Percentiles rank a stretch among this genome's conserved stretches.
Evolutionary conservation across 345 rosid species (phyloP).

Genomic region (Limnanthes douglasii): DNA sequence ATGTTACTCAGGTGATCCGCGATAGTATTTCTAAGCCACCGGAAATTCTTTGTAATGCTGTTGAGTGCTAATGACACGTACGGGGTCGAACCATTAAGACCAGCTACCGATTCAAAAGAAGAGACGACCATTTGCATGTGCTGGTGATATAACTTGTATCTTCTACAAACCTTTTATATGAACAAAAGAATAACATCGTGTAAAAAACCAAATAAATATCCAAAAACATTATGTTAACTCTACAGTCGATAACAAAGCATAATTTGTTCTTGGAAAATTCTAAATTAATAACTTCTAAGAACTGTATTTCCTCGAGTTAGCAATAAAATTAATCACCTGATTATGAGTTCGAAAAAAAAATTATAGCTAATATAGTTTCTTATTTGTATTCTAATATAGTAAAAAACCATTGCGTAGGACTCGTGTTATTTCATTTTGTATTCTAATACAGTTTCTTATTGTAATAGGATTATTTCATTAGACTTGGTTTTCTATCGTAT

Average conservation of each 20-base stretch:
- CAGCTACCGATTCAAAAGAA: conserved; percentile 46
- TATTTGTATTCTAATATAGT: too few relatives aligned
- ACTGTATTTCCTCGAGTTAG: background rate
- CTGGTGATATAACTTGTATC: conserved; percentile 41
- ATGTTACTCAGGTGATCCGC: conserved; percentile 24
- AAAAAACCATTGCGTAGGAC: too few relatives aligned
- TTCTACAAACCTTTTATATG: conserved; percentile 27
- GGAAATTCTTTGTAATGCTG: conserved; percentile 27
- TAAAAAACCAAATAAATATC: too few relatives aligned
- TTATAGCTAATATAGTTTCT: background rate
- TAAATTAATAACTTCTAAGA: too few relatives aligned
- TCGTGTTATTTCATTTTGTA: too few relatives aligned
- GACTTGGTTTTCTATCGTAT: too few relatives aligned
- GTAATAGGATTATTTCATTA: too few relatives aligned
- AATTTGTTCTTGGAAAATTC: too few relatives aligned
- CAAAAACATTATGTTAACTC: too few relatives aligned
- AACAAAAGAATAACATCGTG: too few relatives aligned
- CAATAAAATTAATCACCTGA: background rate
- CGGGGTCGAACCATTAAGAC: conserved; percentile 41
- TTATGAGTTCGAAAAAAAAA: background rate
- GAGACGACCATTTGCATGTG: conserved; percentile 62
- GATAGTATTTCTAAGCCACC: conserved; percentile 26
- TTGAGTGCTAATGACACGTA: conserved; percentile 31
- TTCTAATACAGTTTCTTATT: too few relatives aligned
- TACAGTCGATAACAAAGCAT: too few relatives aligned